A percentile compares a stretch with the other conserved stretches of the same genome.
These are phyloP conservation scores for Microsporum audouinii DNA, from an alignment of 2,329 filamentous ascomycete genomes.

Conservation along the genomic window DNA sequence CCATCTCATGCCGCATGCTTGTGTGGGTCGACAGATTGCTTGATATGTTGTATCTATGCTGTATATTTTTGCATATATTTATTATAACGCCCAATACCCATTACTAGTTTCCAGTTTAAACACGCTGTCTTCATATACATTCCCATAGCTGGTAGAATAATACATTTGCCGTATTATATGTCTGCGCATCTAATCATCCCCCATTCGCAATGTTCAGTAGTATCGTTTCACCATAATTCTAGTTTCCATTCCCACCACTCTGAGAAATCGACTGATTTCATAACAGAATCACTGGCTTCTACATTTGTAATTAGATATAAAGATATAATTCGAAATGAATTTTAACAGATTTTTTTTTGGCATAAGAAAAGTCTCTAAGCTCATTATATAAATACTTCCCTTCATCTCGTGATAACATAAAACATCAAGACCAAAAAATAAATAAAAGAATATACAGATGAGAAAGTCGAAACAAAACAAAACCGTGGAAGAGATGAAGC, in stretches of 20 bases:
- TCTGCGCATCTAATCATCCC: too few relatives aligned
- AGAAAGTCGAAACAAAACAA: neutral
- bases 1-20: constrained; percentile 22
- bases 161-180: too few relatives aligned
- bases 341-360: neutral
- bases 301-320: too few relatives aligned
- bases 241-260: too few relatives aligned
- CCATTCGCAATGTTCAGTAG: too few relatives aligned
- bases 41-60: constrained; percentile 14
- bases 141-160: too few relatives aligned
- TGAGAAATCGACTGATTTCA: too few relatives aligned
- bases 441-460: neutral
- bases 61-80: neutral
- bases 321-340: neutral
- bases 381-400: neutral
- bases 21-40: constrained; percentile 30
- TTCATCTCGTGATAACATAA: neutral
- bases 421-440: neutral
- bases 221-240: too few relatives aligned
- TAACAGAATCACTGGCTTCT: too few relatives aligned
- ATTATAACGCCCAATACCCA: too few relatives aligned
- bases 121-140: too few relatives aligned
- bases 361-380: neutral
- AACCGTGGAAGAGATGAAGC: neutral
- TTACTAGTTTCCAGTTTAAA: too few relatives aligned